phyloP scores from a whole-genome alignment of 2,329 filamentous ascomycete genomes.

The Orbilia blumenaviensis region DNA sequence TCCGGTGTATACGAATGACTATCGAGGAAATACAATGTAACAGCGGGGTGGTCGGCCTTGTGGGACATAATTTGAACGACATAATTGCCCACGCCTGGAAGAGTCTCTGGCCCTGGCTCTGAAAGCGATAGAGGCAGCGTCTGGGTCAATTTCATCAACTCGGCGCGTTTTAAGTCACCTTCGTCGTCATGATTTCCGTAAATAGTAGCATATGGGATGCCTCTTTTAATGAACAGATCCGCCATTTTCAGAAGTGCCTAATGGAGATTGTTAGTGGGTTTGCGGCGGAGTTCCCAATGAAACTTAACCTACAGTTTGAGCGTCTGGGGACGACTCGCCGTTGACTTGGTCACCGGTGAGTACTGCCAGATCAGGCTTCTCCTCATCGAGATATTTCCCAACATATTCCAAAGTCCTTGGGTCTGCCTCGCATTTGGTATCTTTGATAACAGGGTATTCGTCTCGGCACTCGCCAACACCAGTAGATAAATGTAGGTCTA shows the following conservation, averaged over 20 bases:
- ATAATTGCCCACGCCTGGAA: conserved; percentile 90
- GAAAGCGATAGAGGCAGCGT: conserved; percentile 89
- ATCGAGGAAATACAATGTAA: conserved; percentile 95
- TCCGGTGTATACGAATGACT: conserved; percentile 92
- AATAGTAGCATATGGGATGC: conserved; percentile 90
- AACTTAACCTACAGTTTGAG: conserved; percentile 73
- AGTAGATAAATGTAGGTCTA: conserved; percentile 88
- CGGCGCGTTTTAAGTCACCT: conserved; percentile 76
- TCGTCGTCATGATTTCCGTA: conserved; percentile 99
- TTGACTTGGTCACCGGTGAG: conserved; percentile 95
- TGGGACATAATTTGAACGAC: conserved; percentile 87
- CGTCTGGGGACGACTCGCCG: conserved; percentile 88
- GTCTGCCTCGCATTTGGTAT: conserved; percentile 83
- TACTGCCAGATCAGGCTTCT: conserved; percentile 91
- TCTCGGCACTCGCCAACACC: conserved; percentile 87
- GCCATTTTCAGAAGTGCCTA: conserved; percentile 93
- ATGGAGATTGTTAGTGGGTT: conserved; percentile 54
- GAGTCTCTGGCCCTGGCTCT: conserved; percentile 79
- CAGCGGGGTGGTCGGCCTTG: conserved; percentile 81
- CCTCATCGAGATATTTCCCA: conserved; percentile 81
- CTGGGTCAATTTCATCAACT: conserved; percentile 86
- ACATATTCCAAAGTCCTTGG: conserved; percentile 91
- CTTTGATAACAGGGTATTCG: conserved; percentile 69
- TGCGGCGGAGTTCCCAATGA: background rate
- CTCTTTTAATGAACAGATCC: conserved; percentile 81